Base-by-base conservation (phyloP, 768 basidiomycete genomes). In the Lanmaoa pseudosensibilis region DNA sequence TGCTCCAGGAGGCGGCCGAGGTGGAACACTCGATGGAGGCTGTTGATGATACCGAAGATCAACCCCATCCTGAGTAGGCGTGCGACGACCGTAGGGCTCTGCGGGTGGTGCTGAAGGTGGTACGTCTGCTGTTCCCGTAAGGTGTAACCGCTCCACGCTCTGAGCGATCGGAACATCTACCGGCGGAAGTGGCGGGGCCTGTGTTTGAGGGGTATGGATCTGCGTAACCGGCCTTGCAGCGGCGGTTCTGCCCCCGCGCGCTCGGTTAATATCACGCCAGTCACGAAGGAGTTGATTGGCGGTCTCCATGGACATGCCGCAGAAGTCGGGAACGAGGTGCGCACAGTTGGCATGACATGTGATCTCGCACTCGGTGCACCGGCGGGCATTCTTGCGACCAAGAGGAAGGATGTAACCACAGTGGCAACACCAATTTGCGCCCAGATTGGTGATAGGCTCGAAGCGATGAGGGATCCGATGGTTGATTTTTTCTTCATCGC, bases 221-320 rank as follows among this genome's bases (percentile, higher is more conserved):
- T 75, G 69, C 52, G 63, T 34, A 39, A 74, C 73, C 37, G 73
- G 73, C 56, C 75, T 75, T 59, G 81, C 56, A 48, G 70, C 25
- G 23, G 39, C 60, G 59, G 74, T 65, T 65, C 68, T 82, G 53
- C 79, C 79, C 33, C 77, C 78, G 68, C 88, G 83, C 67, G 75
- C 74, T 64, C 80, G 82, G 72, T 98, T 95, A 77, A 97, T 97
- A 67, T 92, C 90, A 52, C 90, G 87, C 83, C 92, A 87, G 72
- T 94, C 89, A 49, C 88, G 85, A 49, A 99, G 82, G 19, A 99
- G 80, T 65, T 88, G 86, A 71, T 98, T 98, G 46, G 97, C 96
- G 37, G 92, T 96, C 74, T 98, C 96, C 96, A 98, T 98, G 37
- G 94, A 94, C 95, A 99, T 98, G 41, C 97, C 97, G 67, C 97